Base-by-base conservation (phyloP, 2,329 filamentous ascomycete genomes). In the Alternaria angustiovoidea region DNA sequence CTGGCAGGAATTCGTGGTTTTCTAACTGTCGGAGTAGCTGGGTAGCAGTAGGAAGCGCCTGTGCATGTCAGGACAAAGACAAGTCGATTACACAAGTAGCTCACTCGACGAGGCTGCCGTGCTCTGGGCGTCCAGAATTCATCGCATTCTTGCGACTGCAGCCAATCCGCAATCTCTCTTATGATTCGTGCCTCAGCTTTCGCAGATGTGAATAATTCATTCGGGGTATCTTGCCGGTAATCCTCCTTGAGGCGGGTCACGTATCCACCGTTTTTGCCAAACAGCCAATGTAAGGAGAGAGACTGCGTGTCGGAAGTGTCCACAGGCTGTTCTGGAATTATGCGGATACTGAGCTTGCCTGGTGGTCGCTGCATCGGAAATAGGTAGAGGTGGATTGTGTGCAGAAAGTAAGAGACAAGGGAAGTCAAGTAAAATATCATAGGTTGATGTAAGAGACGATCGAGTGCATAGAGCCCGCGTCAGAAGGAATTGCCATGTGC, bases 101-200 rank as follows among this genome's bases (percentile, higher is more conserved):
- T 55, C 38, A 67, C 65, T 38, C 51, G 56, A 36, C 32, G 41
- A 44, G 36, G 38, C 36, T 56, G 55, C n/a, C 53, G 54, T 43
- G 39, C 41, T 22, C 51, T 60, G 7, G 54, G 26, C 18, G 26
- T 54, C 67, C 67, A 67, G 36, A 65, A 65, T 3, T 59, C 56
- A 30, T 70, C 64, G 16, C 57, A 55, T 18, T 66, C 57, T 32
- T 58, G 53, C 2, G 65, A 53, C 24, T 69, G 51, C 5, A 69
- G 34, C 63, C 64, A 72, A 5, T 72, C 64, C 18, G 59, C 63
- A 2, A 73, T 60, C 48, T 71, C 65, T 8, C 52, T 56, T 51
- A 69, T 62, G 11, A 69, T 47, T 2, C 34, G 43, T 14, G 64
- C 57, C 20, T 73, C 59, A 22, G 49, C 42, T 51, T 56, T 63